Evolutionary conservation across 306 rosid species (phyloP), one percentile per base, ranked within the genome.

Genomic region (Rosa multiflora): DNA sequence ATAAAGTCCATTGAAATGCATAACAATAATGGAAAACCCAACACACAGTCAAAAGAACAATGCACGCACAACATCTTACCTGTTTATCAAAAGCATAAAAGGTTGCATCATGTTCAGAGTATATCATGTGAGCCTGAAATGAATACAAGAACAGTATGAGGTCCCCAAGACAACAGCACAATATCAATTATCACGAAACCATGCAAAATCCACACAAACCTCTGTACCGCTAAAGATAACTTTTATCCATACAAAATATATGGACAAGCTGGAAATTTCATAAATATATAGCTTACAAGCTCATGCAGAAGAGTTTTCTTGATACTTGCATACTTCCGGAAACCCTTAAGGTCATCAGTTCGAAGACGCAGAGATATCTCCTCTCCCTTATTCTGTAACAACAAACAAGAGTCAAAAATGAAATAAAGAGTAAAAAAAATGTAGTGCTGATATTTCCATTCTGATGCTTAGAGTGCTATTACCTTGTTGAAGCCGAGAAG

Each of bases 281-380:
- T 23, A 26, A 62, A 73, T 26, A 14, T 67, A 37, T 75, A 71
- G 73, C 97, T 92, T 88, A 95, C 99, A 80, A 95, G 95, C 86
- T 95, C 99, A 79, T 95, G 99, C 86, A 95, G 83, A 51, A 95
- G 97, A 80, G 99, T 95, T 88, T 90, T 87, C 91, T 92, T 95
- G 79, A 95, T 91, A 42, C 85, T 86, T 80, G 85, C 95, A 68
- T 95, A 91, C 79, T 95, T 95, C 87, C 99, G 84, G 82, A 95
- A 95, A 72, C 99, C 99, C 78, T 85, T 91, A 76, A 95, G 90
- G 81, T 95, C 99, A 82, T 95, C 99, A 5, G 98, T 95, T 67
- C 98, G 91, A 84, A 95, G 99, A 61, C 96, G 94, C 84, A 95
- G 81, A 66, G 99, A 95, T 86, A 95, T 95, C 86, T 92, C 99